Percentiles rank a stretch among this genome's conserved stretches.
Conservation (phyloP, 306 rosid genomes). For the Biancaea sappan region DNA sequence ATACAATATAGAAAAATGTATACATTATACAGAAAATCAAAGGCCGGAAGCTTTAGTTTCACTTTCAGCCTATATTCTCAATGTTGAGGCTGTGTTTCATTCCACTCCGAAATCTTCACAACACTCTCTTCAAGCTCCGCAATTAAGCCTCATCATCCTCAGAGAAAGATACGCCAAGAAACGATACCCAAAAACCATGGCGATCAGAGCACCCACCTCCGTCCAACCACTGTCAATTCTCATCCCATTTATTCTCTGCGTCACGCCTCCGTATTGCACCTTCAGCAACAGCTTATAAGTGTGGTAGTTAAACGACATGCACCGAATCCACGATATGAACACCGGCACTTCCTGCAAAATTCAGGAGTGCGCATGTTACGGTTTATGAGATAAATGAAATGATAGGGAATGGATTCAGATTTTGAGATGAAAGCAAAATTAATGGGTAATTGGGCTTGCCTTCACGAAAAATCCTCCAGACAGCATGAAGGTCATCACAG, state of each 20-base stretch:
- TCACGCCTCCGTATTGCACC: slow-evolving; percentile 71
- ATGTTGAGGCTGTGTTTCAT: too few relatives aligned
- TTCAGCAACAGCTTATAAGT: slow-evolving; percentile 85
- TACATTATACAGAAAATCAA: slow-evolving; percentile 1
- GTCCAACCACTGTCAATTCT: slow-evolving; percentile 56
- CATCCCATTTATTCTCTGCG: slow-evolving; percentile 59
- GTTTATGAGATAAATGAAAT: neutral
- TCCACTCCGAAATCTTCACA: neutral
- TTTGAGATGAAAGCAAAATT: slow-evolving; percentile 2
- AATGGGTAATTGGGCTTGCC: slow-evolving; percentile 46
- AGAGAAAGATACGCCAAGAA: slow-evolving; percentile 85
- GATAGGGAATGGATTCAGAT: too few relatives aligned
- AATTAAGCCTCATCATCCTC: slow-evolving; percentile 65
- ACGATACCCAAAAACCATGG: slow-evolving; percentile 94
- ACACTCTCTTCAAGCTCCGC: slow-evolving; percentile 30
- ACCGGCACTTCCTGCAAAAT: slow-evolving; percentile 74
- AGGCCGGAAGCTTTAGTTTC: slow-evolving; percentile 17
- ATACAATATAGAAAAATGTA: slow-evolving; percentile 5
- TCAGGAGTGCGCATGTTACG: neutral
- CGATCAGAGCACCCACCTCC: slow-evolving; percentile 72
- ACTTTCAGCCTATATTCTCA: too few relatives aligned
- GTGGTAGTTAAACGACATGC: slow-evolving; percentile 91
- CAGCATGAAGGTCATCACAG: slow-evolving; percentile 98
- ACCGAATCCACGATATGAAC: slow-evolving; percentile 90
- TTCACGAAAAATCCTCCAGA: slow-evolving; percentile 96